Base-by-base conservation (phyloP, 2,329 filamentous ascomycete species). In the Pseudocercospora fuligena region DNA sequence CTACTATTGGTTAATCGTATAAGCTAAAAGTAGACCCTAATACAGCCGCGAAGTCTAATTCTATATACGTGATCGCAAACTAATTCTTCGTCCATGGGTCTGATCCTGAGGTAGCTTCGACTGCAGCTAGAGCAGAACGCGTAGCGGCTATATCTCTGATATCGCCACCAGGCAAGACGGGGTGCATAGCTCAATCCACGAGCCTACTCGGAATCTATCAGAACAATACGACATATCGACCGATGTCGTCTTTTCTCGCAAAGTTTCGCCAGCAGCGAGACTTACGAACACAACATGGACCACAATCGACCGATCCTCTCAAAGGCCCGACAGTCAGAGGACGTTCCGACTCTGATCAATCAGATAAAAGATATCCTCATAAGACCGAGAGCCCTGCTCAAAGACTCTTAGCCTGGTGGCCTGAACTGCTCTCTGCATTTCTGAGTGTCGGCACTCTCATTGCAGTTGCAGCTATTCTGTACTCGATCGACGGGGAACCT, bases 351-450 rank as follows among this genome's bases (percentile, higher is more conserved):
- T 56, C 51, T 31, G 51, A 31, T 29, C 11, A 11, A 1, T 56
- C 51, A 9, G 25, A 27, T 5, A 31, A 16, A n/a, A 33, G 27
- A 11, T 29, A 12, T 31, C 23, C 51, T n/a, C 51, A 11, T 25
- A 8, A 56, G 27, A 31, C 23, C 27, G 51, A 56, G 16, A 56
- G 25, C 6, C 23, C 51, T 19, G 16, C 27, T 27, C 51, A 27
- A 27, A 27, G 51, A n/a, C 51, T 56, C 16, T 11, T 56, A 7
- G 23, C 51, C 23, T 59, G 56, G 56, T 59, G 56, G 56, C 56
- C 36, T 11, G 56, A 59, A 19, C 56, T 59, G 19, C 21, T 59
- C n/a, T 40, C 31, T 21, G 31, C 56, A 19, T 59, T 59, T 40
- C 19, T 46, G 9, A 59, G 56, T 33, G 36, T 59, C 29, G 31